Evolutionary conservation across 495 filamentous ascomycete genomes (phyloP), one percentile per base, ranked within the genome.

Genomic region (Penicillium robsamsonii): DNA sequence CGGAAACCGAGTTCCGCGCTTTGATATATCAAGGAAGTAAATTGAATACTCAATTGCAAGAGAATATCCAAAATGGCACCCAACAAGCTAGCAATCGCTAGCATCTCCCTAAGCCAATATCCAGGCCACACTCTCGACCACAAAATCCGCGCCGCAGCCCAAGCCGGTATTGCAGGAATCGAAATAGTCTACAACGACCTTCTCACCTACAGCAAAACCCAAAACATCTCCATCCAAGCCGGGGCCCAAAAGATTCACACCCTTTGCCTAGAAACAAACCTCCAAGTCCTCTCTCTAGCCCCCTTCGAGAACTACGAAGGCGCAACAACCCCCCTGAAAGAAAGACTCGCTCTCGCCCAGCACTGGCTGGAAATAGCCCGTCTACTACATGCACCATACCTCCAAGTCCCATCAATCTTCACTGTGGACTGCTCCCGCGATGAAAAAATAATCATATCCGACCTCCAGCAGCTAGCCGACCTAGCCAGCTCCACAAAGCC

Each of bases 241-340:
- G 87, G 85, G 4, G 87, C 87, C 10, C 57, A 70, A 4, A 65
- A 73, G 38, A 83, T 90, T 44, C 68, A 68, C 4, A 46, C 55
- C 0, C 65, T 86, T 22, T 88, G 84, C 70, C 68, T 76, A 17
- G 69, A 74, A 6, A 72, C 76, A 37, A 64, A 67, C 4, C 65
- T 92, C 27, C 62, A 70, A 12, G 81, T 90, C 31, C 57, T 90
- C 24, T 84, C 84, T 30, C 71, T 91, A 4, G 87, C 90, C 60
- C 87, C 88, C 6, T 90, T 91, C 64, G 82, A 84, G 72, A 85
- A 89, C 64, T 89, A 85, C 70, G 87, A 91, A 62, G 88, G 88
- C 20, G 54, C 71, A 22, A 71, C 75, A 45, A 70, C 68, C 7
- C 62, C 74, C 5, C 71, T 82, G 15, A 62, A 83, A 7, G 72